Evolutionary conservation across 306 rosid species (phyloP).

Genomic region (Vigna reflexopilosa): DNA sequence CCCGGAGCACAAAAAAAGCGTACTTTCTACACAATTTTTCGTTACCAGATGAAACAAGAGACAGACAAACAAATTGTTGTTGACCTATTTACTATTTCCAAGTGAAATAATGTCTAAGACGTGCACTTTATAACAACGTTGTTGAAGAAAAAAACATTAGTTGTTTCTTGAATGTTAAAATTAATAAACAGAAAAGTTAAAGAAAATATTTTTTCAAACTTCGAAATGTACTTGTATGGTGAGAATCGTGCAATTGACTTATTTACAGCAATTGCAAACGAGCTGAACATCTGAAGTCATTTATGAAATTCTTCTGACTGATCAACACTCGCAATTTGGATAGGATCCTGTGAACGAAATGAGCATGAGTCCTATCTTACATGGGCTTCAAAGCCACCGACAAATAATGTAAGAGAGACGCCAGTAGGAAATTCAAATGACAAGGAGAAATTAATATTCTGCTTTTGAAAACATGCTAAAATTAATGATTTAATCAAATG

Average conservation of each 20-base stretch:
- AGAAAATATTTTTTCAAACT: neutral
- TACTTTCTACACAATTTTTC: neutral
- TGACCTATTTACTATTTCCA: neutral
- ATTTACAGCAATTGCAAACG: neutral
- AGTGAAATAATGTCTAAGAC: neutral
- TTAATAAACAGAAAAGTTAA: no score
- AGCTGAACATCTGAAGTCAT: conserved; percentile 2
- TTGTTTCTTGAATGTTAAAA: neutral
- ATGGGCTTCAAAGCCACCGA: conserved; percentile 7
- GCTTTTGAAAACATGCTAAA: neutral
- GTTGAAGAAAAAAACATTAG: neutral
- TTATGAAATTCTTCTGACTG: conserved; percentile 17
- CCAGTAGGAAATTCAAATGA: neutral
- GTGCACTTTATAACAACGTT: neutral
- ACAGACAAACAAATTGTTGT: neutral
- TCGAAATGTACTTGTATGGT: neutral
- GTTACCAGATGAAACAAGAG: neutral
- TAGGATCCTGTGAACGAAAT: neutral
- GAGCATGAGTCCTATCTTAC: neutral
- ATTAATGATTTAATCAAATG: neutral
- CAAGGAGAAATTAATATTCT: neutral
- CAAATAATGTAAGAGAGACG: neutral
- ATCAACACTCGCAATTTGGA: neutral
- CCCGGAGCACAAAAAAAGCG: neutral
- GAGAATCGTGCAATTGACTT: neutral